Evolutionary conservation across 2,329 filamentous ascomycete genomes (phyloP), one percentile per base, ranked within the genome.

Genomic region (Pyrenochaeta sp.): DNA sequence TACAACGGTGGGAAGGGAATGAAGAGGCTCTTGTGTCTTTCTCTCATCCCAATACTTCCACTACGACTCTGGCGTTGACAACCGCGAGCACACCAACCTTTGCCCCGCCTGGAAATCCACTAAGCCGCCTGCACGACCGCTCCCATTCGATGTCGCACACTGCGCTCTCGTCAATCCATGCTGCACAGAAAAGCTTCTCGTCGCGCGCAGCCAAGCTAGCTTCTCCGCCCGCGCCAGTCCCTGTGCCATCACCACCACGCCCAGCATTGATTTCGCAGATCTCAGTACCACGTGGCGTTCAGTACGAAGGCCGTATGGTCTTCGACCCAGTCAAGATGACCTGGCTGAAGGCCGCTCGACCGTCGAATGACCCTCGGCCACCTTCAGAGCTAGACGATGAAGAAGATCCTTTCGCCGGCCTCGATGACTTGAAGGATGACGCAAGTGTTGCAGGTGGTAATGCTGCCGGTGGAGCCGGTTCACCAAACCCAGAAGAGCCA

Each of bases 301-400:
- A 97, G 76, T 90, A 97, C 31, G 92, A 97, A 52, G 91, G 92
- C n/a, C 92, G 92, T 64, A 99, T 99, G 95, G 90, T 98, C 9
- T 99, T 98, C 73, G 95, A 99, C 71, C 95, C 95, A 3, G 89
- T 92, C 58, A 91, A 91, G 66, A 98, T 99, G 94, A 96, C 92
- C 74, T 99, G 95, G 95, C 83, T 98, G 51, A 97, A 97, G 75
- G 81, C 95, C 2, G 65, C 68, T 23, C 56, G 81, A 58, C 45
- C 58, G 27, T 51, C 68, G 6, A 64, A 66, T 54, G 75, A 63
- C 61, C 75, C 67, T 54, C 73, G 54, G 31, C 71, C 71, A 7
- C 77, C 81, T 3, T 64, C 63, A 1, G 89, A 87, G 18, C 77
- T 90, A 14, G 91, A 96, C 44, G 91, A 96, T 39, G 92, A 96